Evolutionary conservation across 2,329 filamentous ascomycete species (phyloP).

Genomic region (Xylariales sp.): DNA sequence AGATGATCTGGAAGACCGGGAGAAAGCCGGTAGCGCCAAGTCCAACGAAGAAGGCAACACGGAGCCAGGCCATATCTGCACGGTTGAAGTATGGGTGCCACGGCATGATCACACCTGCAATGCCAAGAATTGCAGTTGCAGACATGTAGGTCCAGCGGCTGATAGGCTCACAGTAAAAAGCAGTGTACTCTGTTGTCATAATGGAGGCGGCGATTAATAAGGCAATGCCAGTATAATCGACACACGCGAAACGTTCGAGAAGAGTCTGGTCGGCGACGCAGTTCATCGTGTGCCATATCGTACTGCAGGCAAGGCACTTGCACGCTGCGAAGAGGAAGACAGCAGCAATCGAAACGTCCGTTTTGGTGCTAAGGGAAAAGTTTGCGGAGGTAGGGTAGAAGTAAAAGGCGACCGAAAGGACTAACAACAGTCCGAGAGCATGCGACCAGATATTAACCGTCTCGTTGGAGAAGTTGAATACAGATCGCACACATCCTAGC

Average conservation of each 20-base stretch:
- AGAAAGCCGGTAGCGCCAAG: constrained; percentile 85
- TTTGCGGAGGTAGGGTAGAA: constrained; percentile 88
- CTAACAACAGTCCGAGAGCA: constrained; percentile 78
- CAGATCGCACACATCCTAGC: constrained; percentile 78
- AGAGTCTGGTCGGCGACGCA: constrained; percentile 85
- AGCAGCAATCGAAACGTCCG: constrained; percentile 85
- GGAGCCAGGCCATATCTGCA: constrained; percentile 84
- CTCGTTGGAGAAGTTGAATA: constrained; percentile 86
- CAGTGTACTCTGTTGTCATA: constrained; percentile 97
- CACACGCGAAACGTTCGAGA: constrained; percentile 92
- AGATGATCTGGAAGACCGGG: constrained; percentile 77
- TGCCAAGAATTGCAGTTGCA: constrained; percentile 73
- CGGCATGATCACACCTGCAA: constrained; percentile 84
- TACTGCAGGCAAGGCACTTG: constrained; percentile 92
- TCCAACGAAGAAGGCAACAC: constrained; percentile 86
- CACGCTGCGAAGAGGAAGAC: constrained; percentile 95
- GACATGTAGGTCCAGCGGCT: constrained; percentile 84
- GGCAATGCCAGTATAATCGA: constrained; percentile 97
- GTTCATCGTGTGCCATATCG: constrained; percentile 98
- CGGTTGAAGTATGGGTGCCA: constrained; percentile 97
- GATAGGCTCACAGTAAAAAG: constrained; percentile 93
- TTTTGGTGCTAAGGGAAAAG: constrained; percentile 80
- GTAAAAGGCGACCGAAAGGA: constrained; percentile 87
- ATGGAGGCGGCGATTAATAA: constrained; percentile 92
- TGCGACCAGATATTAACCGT: constrained; percentile 98